Evolutionary conservation across 176 grass and related monocot species (phyloP).

Genomic region (Avena sativa): DNA sequence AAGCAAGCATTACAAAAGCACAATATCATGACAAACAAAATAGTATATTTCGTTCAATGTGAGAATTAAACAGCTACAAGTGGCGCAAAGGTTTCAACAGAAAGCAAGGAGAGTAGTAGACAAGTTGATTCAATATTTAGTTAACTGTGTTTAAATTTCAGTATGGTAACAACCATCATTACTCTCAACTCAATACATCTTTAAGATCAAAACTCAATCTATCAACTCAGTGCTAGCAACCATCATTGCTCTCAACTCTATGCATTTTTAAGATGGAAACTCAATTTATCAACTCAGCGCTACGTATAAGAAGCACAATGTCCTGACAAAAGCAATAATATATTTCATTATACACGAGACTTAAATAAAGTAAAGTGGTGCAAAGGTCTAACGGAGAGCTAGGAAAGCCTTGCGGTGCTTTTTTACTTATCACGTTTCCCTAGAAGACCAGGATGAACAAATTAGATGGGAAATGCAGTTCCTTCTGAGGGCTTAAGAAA

Average conservation of each 20-base stretch:
- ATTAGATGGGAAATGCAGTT: not conserved
- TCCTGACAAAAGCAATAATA: not conserved
- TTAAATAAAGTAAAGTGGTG: not conserved
- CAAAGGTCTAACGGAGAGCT: not conserved
- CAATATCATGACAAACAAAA: not conserved
- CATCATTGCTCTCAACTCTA: not conserved
- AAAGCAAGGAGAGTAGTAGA: not conserved
- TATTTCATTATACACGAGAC: slow-evolving; percentile 12
- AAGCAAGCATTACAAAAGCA: not conserved
- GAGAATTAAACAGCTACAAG: not conserved
- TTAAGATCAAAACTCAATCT: not conserved
- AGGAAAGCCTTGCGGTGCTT: not conserved
- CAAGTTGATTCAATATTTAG: not conserved
- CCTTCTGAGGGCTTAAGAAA: too few species aligned
- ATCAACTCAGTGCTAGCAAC: not conserved
- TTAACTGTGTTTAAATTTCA: not conserved
- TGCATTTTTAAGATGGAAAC: slow-evolving; percentile 3
- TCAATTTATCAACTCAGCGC: not conserved
- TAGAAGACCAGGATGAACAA: not conserved
- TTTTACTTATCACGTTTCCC: not conserved
- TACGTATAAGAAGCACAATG: not conserved
- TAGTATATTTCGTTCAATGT: slow-evolving; percentile 2
- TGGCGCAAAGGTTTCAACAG: not conserved
- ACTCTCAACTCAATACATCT: not conserved
- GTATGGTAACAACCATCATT: not conserved